phyloP scores from a whole-genome alignment of 2,329 filamentous ascomycete species.

The Neopestalotiopsis sp. region DNA sequence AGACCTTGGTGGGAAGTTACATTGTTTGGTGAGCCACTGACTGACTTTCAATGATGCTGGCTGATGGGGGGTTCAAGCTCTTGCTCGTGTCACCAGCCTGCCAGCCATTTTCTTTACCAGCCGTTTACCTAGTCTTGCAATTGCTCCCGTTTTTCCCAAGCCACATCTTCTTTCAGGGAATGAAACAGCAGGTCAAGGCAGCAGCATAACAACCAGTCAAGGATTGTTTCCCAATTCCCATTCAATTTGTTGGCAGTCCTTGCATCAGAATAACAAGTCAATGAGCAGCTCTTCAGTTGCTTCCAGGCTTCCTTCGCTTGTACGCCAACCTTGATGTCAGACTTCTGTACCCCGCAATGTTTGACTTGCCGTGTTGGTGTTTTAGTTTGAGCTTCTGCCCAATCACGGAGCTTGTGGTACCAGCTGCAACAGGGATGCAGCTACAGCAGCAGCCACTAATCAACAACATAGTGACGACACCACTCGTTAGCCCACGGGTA shows the following conservation, averaged over 20 bases:
- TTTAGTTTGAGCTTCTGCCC: neutral
- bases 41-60: neutral
- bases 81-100: neutral
- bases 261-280: neutral
- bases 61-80: neutral
- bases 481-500: constrained; percentile 17
- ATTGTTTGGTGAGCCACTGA: neutral
- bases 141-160: too few relatives aligned
- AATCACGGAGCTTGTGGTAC: neutral
- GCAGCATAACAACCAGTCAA: neutral
- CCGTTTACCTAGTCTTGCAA: too few relatives aligned
- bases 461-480: constrained; percentile 17
- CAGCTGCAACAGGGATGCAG: constrained; percentile 5
- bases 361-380: constrained; percentile 14
- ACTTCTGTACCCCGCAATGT: constrained; percentile 12
- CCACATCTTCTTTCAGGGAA: too few relatives aligned
- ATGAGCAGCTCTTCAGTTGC: neutral
- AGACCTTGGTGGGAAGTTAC: neutral
- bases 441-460: neutral
- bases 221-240: neutral
- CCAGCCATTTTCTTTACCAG: too few relatives aligned
- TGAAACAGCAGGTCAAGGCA: neutral
- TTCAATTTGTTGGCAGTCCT: neutral
- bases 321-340: constrained; percentile 13
- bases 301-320: constrained; percentile 1